These are phyloP conservation scores for Eimeria tenella DNA, from an alignment of 169 alveolate genomes.

Conservation along the genomic window DNA sequence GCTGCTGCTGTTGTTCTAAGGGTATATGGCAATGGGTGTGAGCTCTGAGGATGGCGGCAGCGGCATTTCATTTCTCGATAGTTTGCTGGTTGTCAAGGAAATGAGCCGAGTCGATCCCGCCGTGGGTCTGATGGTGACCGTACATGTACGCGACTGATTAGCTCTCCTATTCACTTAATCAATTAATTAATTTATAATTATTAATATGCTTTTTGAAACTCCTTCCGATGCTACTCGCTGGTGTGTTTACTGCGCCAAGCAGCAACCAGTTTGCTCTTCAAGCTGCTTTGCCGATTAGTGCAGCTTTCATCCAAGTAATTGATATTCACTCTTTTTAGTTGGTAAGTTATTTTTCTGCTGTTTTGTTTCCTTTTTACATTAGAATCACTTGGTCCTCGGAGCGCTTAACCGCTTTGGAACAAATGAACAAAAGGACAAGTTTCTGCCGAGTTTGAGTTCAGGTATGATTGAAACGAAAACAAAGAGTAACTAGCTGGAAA, in stretches of 20 bases:
- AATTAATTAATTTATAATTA: neutral
- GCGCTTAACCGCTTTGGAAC: conserved; percentile 62
- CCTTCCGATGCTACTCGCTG: neutral
- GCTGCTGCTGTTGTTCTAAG: conserved; percentile 16
- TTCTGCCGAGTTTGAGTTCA: conserved; percentile 65
- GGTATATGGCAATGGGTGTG: conserved; percentile 75
- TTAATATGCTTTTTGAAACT: neutral
- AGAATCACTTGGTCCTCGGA: conserved; percentile 74
- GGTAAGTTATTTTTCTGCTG: neutral
- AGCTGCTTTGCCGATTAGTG: too few species aligned
- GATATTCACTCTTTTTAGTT: neutral
- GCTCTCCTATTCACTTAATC: neutral
- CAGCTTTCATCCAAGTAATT: too few species aligned
- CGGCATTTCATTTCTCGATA: conserved; percentile 55
- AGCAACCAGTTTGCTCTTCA: too few species aligned
- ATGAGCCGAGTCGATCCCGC: conserved; percentile 79
- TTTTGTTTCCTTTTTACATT: neutral
- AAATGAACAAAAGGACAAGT: conserved; percentile 55
- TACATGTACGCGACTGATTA: conserved; percentile 50
- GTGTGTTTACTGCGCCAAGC: too few species aligned
- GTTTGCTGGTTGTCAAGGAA: conserved; percentile 70
- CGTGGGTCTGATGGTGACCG: conserved; percentile 70
- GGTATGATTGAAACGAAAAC: neutral
- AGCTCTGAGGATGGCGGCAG: conserved; percentile 65
- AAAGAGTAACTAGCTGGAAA: too few species aligned